Base-by-base conservation (phyloP, 305 asterid species). In the Coffea humblotiana region DNA sequence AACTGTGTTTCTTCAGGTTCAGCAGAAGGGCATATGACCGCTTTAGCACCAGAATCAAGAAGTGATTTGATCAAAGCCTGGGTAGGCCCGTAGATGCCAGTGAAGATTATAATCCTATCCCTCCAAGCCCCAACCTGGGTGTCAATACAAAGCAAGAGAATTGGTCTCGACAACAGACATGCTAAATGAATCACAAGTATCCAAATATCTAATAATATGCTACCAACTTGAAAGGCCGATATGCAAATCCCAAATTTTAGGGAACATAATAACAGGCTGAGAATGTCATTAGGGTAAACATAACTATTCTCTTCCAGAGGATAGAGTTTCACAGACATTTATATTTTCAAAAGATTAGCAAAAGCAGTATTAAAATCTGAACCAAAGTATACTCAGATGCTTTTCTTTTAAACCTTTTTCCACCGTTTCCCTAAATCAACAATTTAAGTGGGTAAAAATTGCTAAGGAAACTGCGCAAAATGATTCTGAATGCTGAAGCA, bases 31-130 rank as follows among this genome's bases (percentile, higher is more conserved):
- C 98, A 93, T 76, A 96, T 87, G n/a, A 96, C 96, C 56, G 99
- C 97, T 85, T 96, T 96, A 76, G 98, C 99, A 74, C 98, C 97
- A 13, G 98, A 96, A 86, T 93, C 98, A 75, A 96, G 86, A 88
- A 94, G 90, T 67, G 98, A 95, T 91, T 96, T 96, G 47, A 89
- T 88, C 87, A 96, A 81, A 74, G 97, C 88, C 78, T 82, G 91
- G 11, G 90, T 89, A n/a, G 98, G 99, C 81, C 99, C 99, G 35
- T 89, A 91, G 64, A 91, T 85, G 63, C 99, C 97, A 4, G 98
- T 89, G 93, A 93, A 93, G 79, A 94, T 88, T 87, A 96, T 85
- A 72, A 96, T 94, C 86, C 99, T 90, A 78, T 96, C 98, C 88
- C 98, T 93, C 99, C 99, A 96, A 78, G 97, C 89, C 74, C 99